Evolutionary conservation across 192 early-diverging fungal species (phyloP), one percentile per base, ranked within the genome.

Genomic region (Funneliformis mosseae): DNA sequence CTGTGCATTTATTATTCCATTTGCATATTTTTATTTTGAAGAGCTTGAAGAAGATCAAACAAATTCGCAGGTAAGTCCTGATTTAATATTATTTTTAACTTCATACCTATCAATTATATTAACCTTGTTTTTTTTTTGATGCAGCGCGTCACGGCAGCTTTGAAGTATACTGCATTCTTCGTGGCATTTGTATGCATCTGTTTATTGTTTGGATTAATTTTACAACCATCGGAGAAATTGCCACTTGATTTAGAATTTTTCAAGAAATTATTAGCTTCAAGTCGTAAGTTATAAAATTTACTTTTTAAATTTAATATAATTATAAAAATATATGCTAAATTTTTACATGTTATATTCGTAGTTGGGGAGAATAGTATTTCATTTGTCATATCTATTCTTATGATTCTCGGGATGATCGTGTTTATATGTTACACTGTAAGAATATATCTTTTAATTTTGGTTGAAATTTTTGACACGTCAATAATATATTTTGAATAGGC

Each of bases 1-100:
- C 39, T 66, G 80, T 55, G 88, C 88, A 77, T 77, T 85, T 38
- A 81, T 88, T 81, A 88, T 92, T 78, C 91, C 91, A 3, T 88
- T 92, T 50, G 84, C 88, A 23, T 92, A 92, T 62, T 91, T 91
- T 69, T 92, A 85, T 80, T 92, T 81, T 83, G 91, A 92, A 66
- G 88, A 89, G 45, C 76, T 86, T 10, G 87, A 89, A 28, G 87
- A 89, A 27, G 86, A 84, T 28, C 81, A 84, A 43, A 76, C 83
- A 43, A 70, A n/a, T 42, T 41, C 14, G n/a, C 68, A 70, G 42
- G 68, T 70, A 9, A 55, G 16, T 21, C 16, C 16, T 21, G 5
- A 16, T 50, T 16, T 18, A 50, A 50, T 55, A 55, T 55, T 16
- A 21, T 7, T 55, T 1, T 55, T 55, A 18, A 69, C 8, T n/a